phyloP scores from a whole-genome alignment of 495 filamentous ascomycete species.

The Aspergillus taichungensis region DNA sequence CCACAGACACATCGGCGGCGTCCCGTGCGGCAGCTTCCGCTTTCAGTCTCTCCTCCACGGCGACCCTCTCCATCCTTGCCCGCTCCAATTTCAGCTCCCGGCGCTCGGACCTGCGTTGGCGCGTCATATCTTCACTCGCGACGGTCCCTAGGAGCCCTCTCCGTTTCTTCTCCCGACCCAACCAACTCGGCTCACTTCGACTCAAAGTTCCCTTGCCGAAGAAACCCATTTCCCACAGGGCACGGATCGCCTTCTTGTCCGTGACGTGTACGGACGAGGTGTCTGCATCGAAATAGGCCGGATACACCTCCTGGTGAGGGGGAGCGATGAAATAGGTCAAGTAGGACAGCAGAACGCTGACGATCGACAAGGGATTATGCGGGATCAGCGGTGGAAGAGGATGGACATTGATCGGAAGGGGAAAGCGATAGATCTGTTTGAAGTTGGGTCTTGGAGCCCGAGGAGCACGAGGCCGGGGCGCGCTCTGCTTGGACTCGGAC shows the following conservation, averaged over 20 bases:
- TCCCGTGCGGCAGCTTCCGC: conserved; percentile 47
- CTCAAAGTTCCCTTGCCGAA: conserved; percentile 91
- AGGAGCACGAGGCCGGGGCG: conserved; percentile 20
- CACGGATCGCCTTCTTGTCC: conserved; percentile 61
- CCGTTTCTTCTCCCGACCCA: conserved; percentile 69
- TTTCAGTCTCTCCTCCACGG: conserved; percentile 60
- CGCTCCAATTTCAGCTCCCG: conserved; percentile 79
- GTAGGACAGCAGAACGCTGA: conserved; percentile 70
- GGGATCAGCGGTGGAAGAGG: conserved; percentile 82
- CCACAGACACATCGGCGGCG: conserved; percentile 7
- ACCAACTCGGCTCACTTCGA: conserved; percentile 88
- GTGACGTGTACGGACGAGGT: conserved; percentile 82
- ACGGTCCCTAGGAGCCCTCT: conserved; percentile 51
- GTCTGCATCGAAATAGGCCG: conserved; percentile 65
- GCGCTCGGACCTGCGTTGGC: conserved; percentile 65
- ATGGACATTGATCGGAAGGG: conserved; percentile 68
- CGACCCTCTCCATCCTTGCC: conserved; percentile 73
- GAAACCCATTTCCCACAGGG: conserved; percentile 91
- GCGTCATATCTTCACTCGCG: conserved; percentile 75
- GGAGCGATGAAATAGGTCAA: conserved; percentile 61
- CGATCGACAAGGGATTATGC: conserved; percentile 81
- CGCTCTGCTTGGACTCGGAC: conserved; percentile 3
- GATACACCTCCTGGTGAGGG: conserved; percentile 62
- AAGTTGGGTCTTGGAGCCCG: conserved; percentile 57
- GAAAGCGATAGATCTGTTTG: conserved; percentile 63